A percentile compares a stretch with the other conserved stretches of the same genome.
Conservation (phyloP, 331 rosid species). For the Malus hybrid region DNA sequence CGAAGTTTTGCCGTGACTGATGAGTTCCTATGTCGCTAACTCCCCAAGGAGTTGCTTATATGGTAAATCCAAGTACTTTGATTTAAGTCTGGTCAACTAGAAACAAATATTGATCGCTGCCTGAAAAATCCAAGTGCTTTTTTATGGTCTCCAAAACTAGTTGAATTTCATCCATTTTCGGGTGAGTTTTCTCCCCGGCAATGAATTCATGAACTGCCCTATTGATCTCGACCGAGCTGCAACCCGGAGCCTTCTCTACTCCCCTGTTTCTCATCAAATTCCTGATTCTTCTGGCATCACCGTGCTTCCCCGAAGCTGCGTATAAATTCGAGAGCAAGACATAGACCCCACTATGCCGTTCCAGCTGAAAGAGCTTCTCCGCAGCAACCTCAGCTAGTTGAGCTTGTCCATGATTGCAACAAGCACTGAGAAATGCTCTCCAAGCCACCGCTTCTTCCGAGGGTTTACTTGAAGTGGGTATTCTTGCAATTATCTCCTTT, state of each 20-base stretch:
- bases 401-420: constrained; percentile 56
- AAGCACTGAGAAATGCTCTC: constrained; percentile 78
- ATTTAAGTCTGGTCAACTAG: neutral
- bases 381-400: constrained; percentile 51
- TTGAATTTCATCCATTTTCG: constrained; percentile 41
- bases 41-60: neutral
- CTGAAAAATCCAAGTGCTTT: constrained; percentile 18
- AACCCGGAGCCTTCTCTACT: constrained; percentile 55
- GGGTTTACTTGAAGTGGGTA: constrained; percentile 17
- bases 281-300: constrained; percentile 52
- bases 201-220: constrained; percentile 58
- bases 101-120: neutral
- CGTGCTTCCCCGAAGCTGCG: constrained; percentile 39
- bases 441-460: constrained; percentile 57
- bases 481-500: constrained; percentile 32
- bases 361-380: constrained; percentile 33
- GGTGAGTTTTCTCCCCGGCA: constrained; percentile 54
- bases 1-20: neutral
- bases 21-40: neutral
- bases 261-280: constrained; percentile 51
- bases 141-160: constrained; percentile 41
- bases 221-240: constrained; percentile 62
- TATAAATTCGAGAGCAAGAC: constrained; percentile 64
- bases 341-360: constrained; percentile 51
- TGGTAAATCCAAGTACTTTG: neutral